Conservation (phyloP, 192 early-diverging fungal genomes). For the Geranomyces michiganensis region DNA sequence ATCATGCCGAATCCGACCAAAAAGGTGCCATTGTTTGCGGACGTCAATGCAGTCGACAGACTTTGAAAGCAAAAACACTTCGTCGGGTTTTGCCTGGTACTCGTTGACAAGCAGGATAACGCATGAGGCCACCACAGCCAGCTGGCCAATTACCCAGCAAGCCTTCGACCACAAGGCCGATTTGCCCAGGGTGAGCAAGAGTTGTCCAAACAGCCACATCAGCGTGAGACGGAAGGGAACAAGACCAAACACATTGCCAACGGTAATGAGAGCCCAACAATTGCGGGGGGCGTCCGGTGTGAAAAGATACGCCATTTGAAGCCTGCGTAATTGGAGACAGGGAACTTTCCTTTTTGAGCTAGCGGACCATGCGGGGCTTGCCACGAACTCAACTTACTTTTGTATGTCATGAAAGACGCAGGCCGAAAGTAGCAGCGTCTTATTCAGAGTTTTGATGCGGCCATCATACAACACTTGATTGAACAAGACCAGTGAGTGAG, state of each 20-base stretch:
- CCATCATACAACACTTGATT: slow-evolving; percentile 12
- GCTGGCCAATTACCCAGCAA: not conserved
- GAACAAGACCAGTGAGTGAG: slow-evolving; percentile 5
- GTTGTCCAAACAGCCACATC: slow-evolving; percentile 21
- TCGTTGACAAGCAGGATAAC: slow-evolving; percentile 7
- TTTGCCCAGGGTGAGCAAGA: slow-evolving; percentile 12
- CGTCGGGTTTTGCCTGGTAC: not conserved
- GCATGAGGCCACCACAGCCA: not conserved
- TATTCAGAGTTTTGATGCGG: slow-evolving; percentile 2
- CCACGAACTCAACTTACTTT: too few species aligned
- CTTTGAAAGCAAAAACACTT: too few species aligned
- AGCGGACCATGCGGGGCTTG: too few species aligned
- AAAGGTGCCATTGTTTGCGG: slow-evolving; percentile 6
- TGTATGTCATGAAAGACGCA: not conserved
- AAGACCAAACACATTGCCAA: slow-evolving; percentile 13
- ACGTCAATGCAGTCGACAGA: not conserved
- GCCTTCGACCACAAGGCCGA: not conserved
- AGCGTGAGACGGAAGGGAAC: slow-evolving; percentile 12
- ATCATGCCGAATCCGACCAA: slow-evolving; percentile 10
- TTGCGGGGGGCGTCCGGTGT: too few species aligned
- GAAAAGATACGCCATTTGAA: slow-evolving; percentile 17
- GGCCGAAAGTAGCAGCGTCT: not conserved
- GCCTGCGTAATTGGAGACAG: too few species aligned
- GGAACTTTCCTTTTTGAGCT: too few species aligned
- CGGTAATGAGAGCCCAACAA: slow-evolving; percentile 1